phyloP scores from a whole-genome alignment of 805 yeast species.

The Nakazawaea molendinolei region DNA sequence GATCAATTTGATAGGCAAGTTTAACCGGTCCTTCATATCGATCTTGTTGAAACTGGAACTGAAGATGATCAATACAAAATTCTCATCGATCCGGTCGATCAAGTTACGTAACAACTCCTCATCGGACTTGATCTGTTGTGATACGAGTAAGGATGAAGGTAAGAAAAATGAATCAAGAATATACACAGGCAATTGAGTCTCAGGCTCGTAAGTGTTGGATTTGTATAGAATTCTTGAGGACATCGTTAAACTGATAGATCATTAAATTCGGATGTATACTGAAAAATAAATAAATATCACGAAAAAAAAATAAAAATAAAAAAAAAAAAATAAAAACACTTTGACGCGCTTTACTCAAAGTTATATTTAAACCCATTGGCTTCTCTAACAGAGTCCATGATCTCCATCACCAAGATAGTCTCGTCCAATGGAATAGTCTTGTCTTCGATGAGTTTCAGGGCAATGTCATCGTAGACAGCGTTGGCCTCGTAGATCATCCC shows the following conservation, averaged over 20 bases:
- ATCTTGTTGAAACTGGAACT: conserved; percentile 58
- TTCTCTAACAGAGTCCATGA: conserved; percentile 41
- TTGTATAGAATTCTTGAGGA: conserved; percentile 40
- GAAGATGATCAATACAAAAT: conserved; percentile 6
- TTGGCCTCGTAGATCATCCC: conserved; percentile 56
- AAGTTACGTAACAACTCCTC: conserved; percentile 4
- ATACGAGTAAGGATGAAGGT: conserved; percentile 44
- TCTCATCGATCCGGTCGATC: conserved; percentile 3
- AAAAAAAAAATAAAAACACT: not conserved
- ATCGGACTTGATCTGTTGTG: conserved; percentile 6
- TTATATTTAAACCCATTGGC: conserved; percentile 40
- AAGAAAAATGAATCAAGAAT: conserved; percentile 79
- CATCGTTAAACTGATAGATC: not conserved
- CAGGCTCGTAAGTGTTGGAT: conserved; percentile 60
- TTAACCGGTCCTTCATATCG: conserved; percentile 23
- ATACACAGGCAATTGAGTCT: conserved; percentile 62
- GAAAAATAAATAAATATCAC: conserved; percentile 1
- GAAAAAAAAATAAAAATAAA: not conserved
- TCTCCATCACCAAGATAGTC: conserved; percentile 36
- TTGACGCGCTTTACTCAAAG: conserved; percentile 16
- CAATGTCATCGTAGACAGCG: conserved; percentile 40
- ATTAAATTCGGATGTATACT: not conserved
- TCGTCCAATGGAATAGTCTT: conserved; percentile 33
- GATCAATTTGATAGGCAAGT: conserved; percentile 26
- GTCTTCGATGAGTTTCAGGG: conserved; percentile 31